These are phyloP conservation scores for Phaeotremella skinneri DNA, from an alignment of 768 basidiomycete species.

Conservation along the genomic window DNA sequence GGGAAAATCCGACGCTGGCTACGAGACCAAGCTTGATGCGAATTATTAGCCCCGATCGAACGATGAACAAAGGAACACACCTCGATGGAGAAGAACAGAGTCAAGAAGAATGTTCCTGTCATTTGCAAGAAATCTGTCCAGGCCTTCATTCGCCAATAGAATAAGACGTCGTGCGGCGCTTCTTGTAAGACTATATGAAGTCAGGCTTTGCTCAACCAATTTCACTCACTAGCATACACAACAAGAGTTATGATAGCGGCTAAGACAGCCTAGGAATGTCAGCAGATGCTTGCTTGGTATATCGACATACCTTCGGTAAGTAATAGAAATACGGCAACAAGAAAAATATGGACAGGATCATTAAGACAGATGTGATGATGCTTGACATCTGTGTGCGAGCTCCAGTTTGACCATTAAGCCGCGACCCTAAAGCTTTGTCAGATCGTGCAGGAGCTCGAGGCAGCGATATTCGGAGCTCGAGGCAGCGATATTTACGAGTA, in stretches of 20 bases:
- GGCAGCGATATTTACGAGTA: constrained; percentile 59
- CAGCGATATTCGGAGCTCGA: neutral
- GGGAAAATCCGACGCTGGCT: constrained; percentile 80
- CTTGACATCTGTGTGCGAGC: constrained; percentile 81
- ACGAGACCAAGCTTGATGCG: constrained; percentile 67
- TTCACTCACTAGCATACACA: constrained; percentile 63
- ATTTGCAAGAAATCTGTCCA: constrained; percentile 87
- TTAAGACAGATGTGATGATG: constrained; percentile 67
- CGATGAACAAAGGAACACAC: constrained; percentile 31
- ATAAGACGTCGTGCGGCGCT: constrained; percentile 77
- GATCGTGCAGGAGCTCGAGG: neutral
- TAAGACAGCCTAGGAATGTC: constrained; percentile 31
- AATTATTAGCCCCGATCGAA: neutral
- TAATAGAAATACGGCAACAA: constrained; percentile 79
- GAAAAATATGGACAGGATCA: constrained; percentile 84
- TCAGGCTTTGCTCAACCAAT: neutral
- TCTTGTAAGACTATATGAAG: constrained; percentile 37
- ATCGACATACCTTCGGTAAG: constrained; percentile 74
- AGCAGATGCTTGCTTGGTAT: neutral
- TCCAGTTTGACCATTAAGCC: constrained; percentile 87
- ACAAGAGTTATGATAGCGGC: constrained; percentile 71
- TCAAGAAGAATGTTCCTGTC: constrained; percentile 79
- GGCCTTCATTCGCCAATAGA: constrained; percentile 86
- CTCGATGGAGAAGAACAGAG: constrained; percentile 87
- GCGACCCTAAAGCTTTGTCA: constrained; percentile 54